These are phyloP conservation scores for Neodidymelliopsis sp. DNA, from an alignment of 2,329 filamentous ascomycete genomes.

Conservation along the genomic window DNA sequence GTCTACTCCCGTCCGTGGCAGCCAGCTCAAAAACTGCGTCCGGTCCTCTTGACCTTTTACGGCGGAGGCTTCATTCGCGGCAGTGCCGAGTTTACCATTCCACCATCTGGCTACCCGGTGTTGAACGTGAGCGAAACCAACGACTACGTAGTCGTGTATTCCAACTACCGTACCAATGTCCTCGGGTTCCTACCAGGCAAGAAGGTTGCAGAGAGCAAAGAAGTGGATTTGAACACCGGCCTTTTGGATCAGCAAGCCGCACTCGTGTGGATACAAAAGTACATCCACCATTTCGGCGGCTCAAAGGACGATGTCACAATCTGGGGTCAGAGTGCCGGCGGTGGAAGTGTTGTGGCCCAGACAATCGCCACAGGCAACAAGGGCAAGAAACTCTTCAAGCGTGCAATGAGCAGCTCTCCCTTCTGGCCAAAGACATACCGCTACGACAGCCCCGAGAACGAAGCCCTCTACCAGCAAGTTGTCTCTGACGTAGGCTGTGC, in stretches of 20 bases:
- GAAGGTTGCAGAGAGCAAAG: constrained; percentile 55
- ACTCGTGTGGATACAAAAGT: constrained; percentile 61
- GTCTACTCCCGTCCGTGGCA: constrained; percentile 67
- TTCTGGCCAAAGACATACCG: constrained; percentile 68
- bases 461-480: constrained; percentile 59
- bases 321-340: constrained; percentile 64
- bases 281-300: constrained; percentile 63
- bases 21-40: constrained; percentile 52
- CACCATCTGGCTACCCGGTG: constrained; percentile 65
- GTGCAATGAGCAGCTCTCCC: constrained; percentile 61
- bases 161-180: constrained; percentile 65
- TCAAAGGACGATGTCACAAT: constrained; percentile 62
- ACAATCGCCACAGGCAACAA: constrained; percentile 58
- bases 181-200: constrained; percentile 63
- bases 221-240: constrained; percentile 60
- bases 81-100: constrained; percentile 61
- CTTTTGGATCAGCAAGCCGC: constrained; percentile 62
- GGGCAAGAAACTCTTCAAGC: constrained; percentile 56
- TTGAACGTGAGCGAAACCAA: constrained; percentile 62
- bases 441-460: constrained; percentile 60
- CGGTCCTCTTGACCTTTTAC: constrained; percentile 68
- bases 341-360: constrained; percentile 61
- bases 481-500: constrained; percentile 58
- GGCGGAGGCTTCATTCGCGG: constrained; percentile 69
- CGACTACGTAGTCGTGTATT: constrained; percentile 60